Base-by-base conservation (phyloP, 2,329 filamentous ascomycete species). In the Penicillium sp. region DNA sequence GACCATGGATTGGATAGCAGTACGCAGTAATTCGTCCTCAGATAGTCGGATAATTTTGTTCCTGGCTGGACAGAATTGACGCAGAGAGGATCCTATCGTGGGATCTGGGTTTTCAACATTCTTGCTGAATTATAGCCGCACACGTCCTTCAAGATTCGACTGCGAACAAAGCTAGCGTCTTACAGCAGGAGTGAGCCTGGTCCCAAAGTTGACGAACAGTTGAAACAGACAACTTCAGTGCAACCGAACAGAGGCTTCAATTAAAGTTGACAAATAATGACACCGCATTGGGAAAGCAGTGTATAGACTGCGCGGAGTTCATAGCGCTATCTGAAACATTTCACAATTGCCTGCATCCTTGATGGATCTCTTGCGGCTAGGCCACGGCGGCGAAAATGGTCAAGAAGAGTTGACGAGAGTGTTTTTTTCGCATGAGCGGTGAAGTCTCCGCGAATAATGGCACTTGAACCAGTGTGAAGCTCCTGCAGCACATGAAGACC, bases 11-110 rank as follows among this genome's bases (percentile, higher is more conserved):
- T 62, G 41, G 52, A 31, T 54, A 54, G 37, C 36, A 46, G 13
- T 22, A 31, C 43, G 31, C 9, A 3, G 43, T 59, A n/a, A 43
- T 51, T 47, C 50, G 35, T 46, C 33, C 27, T 44, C 39, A 24
- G 41, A 35, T 43, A 6, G 19, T 31, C 47, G 47, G 49, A 54
- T 18, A 50, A 62, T 60, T 56, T 27, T 33, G 51, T 50, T 44
- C 40, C 31, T 31, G 50, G 39, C 60, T 43, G 27, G 24, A 3
- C 51, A 54, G 14, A 18, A 33, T 50, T 47, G 31, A 2, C 19
- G 16, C 47, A 36, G 16, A 14, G 14, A 44, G 13, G 9, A 9
- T 3, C 16, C 13, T 5, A 18, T 24, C 6, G 16, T 50, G 18
- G 46, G 10, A 11, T 16, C 14, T 44, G 27, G 46, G 27, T 22